Evolutionary conservation across 1,284 basidiomycete species (phyloP), one percentile per base, ranked within the genome.

Genomic region (Irpex lacteus): DNA sequence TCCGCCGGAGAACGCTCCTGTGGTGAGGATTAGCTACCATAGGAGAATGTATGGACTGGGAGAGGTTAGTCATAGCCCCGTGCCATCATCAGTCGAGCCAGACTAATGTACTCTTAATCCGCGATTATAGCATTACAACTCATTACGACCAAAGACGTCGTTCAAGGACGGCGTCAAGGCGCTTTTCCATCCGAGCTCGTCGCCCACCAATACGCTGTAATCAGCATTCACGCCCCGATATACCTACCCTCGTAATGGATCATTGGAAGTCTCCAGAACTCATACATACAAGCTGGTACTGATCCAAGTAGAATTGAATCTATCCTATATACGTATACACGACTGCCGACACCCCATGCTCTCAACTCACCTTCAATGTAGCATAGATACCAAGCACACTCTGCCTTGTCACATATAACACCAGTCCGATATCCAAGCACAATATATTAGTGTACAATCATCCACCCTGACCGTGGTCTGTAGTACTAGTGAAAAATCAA

Each of bases 1-100:
- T 57, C 75, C 77, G 37, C 72, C 72, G 19, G 73, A 76, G 18
- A 66, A 71, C 8, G 50, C 65, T 47, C 79, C 77, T 56, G 82
- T 85, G 4, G 85, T 89, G 7, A 83, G 89, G 63, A 92, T 97
- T 70, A 96, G 94, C 71, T 98, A 96, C 75, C 96, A 98, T 75
- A 84, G 93, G 65, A 84, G 89, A 70, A 91, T 96, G 88, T 98
- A 96, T 76, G 96, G 95, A 2, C 83, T 98, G 3, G 95, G 95
- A 71, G 95, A 98, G 86, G 95, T 95, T 64, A 71, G 90, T 77
- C 38, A 6, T 52, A 26, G 26, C 26, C 26, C 21, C 26, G 53
- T 38, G 52, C 21, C 52, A 37, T n/a, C n/a, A 13, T 47, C 44
- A 5, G 9, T 47, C 44, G 44, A 26, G 26, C 26, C 26, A 26